Evolutionary conservation across 345 rosid species (phyloP).

Genomic region (Salix dunnii): DNA sequence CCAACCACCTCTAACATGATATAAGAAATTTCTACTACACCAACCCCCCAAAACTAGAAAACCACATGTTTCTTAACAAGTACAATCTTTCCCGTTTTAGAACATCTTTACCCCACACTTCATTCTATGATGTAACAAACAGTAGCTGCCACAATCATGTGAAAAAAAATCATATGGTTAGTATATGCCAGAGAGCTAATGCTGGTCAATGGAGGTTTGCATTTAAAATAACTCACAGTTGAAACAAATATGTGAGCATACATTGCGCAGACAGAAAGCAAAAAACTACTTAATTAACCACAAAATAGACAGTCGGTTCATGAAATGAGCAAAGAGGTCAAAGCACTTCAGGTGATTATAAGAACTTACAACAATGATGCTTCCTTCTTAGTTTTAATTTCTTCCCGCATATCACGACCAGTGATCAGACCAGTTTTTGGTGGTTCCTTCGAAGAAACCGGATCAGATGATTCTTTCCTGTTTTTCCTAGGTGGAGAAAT

Average conservation of each 20-base stretch:
- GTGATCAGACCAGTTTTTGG: slow-evolving; percentile 64
- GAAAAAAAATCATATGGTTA: neutral
- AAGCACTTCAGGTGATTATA: neutral
- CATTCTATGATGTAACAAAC: neutral
- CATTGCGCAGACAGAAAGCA: neutral
- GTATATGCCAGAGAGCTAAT: neutral
- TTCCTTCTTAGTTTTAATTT: slow-evolving; percentile 56
- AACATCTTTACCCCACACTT: neutral
- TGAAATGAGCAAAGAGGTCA: neutral
- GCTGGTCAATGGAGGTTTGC: neutral
- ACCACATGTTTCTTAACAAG: neutral
- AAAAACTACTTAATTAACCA: neutral
- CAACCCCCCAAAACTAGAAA: neutral
- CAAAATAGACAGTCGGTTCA: slow-evolving; percentile 1
- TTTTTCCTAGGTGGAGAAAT: slow-evolving; percentile 61
- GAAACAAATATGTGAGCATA: neutral
- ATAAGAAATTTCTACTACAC: neutral
- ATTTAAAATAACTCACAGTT: neutral
- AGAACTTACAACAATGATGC: slow-evolving; percentile 52
- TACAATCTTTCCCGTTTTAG: neutral
- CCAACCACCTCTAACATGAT: neutral
- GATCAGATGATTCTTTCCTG: slow-evolving; percentile 34
- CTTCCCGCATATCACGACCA: slow-evolving; percentile 58
- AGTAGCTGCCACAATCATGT: neutral
- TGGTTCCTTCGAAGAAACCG: slow-evolving; percentile 35